Evolutionary conservation across 1,139 yeast genomes (phyloP), one percentile per base, ranked within the genome.

Genomic region (Yamadazyma trypodendri): DNA sequence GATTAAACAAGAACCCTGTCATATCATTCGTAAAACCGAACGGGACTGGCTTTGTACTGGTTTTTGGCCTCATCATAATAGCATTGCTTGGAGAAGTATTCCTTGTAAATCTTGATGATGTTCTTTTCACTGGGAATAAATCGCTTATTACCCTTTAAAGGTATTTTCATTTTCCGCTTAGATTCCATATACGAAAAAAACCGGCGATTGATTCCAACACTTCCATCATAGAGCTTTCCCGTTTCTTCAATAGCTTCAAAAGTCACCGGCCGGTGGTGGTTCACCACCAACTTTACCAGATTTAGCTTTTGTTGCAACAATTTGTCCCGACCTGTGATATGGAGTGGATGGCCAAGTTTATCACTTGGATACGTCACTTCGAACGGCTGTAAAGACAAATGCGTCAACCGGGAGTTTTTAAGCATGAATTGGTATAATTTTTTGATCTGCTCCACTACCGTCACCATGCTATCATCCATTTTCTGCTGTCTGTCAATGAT

Each of bases 361-460:
- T 58, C 58, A 2, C 71, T 57, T 6, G 62, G 61, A 40, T 63
- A 67, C 2, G 56, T 25, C 6, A 61, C 68, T 36, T 68, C 74
- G 20, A 68, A 48, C 2, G 59, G 57, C 12, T 48, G 58, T 1
- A 65, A 38, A 38, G 66, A 58, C 4, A 53, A 31, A 8, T 52
- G 59, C 21, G 60, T 47, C 3, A 67, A 11, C 7, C 25, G 28
- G 12, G 23, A 25, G 16, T 33, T 18, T 4, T 60, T 46, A 0
- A 39, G 24, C 21, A 40, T 8, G 35, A 66, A 65, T 4, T 36
- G 24, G 45, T 63, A 58, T 8, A 57, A 44, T 24, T 42, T 33
- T n/a, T 34, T 13, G 2, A 55, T 47, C 18, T 54, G 41, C 5
- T 47, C 36, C 14, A 55, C 21, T 4, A 45, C 28, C 3, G 27